Conservation (phyloP, 305 asterid species). For the Fraxinus dipetala region DNA sequence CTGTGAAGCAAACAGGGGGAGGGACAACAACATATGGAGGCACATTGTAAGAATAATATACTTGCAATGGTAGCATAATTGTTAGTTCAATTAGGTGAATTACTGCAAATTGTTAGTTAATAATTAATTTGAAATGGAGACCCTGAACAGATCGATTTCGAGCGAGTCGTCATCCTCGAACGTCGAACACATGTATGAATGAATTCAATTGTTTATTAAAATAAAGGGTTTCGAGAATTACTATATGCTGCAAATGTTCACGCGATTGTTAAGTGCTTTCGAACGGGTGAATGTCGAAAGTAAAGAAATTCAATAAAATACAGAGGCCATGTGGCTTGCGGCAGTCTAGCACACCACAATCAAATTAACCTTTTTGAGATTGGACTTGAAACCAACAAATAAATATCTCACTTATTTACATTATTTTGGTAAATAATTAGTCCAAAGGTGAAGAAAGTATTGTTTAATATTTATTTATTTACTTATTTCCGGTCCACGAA, state of each 20-base stretch:
- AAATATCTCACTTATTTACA: neutral
- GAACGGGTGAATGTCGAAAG: too few species aligned
- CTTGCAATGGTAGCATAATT: neutral
- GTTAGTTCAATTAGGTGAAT: too few species aligned
- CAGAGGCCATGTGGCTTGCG: neutral
- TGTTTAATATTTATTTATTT: neutral
- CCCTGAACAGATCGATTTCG: neutral
- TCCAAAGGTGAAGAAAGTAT: neutral
- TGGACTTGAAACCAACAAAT: neutral
- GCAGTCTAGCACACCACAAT: neutral
- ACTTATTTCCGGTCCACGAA: constrained; percentile 4
- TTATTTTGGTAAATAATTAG: neutral
- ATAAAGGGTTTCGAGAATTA: neutral
- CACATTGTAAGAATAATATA: neutral
- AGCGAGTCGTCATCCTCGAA: neutral
- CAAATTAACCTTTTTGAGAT: neutral
- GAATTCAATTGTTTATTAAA: neutral
- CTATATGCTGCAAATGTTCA: neutral
- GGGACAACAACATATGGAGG: neutral
- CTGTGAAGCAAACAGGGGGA: constrained; percentile 4
- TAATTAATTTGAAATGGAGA: neutral
- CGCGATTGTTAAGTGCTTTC: neutral
- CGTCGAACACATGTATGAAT: neutral
- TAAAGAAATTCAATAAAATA: neutral
- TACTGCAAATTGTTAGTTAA: neutral